A percentile compares a stretch with the other conserved stretches of the same genome.
Evolutionary conservation across 805 yeast species (phyloP).

Genomic region (Pichia manshurica): DNA sequence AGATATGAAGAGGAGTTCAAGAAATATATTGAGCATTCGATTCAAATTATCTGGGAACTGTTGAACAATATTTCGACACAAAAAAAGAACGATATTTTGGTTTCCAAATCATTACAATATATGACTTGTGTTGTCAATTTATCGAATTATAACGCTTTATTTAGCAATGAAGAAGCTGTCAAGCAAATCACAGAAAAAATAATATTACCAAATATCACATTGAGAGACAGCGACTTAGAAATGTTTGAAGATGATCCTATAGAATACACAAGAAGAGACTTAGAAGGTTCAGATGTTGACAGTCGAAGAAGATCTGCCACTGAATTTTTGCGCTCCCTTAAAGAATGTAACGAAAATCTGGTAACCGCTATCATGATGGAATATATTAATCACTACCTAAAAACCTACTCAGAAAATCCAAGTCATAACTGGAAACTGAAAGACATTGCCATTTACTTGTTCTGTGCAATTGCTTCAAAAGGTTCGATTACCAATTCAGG

Average conservation of each 20-base stretch:
- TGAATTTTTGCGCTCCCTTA: slow-evolving; percentile 81
- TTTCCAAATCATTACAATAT: slow-evolving; percentile 74
- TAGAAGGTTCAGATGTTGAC: slow-evolving; percentile 93
- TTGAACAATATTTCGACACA: slow-evolving; percentile 60
- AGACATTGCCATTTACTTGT: slow-evolving; percentile 80
- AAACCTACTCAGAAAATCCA: slow-evolving; percentile 38
- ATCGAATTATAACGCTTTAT: slow-evolving; percentile 60
- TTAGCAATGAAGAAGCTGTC: slow-evolving; percentile 54
- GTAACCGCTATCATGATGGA: slow-evolving; percentile 71
- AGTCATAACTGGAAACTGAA: slow-evolving; percentile 75
- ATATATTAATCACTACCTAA: slow-evolving; percentile 64
- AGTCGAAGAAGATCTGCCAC: slow-evolving; percentile 91
- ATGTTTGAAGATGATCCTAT: slow-evolving; percentile 96
- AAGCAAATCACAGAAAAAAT: slow-evolving; percentile 76
- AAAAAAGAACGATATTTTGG: slow-evolving; percentile 77
- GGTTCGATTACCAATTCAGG: slow-evolving; percentile 80
- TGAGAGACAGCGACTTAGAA: slow-evolving; percentile 87
- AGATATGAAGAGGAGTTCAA: slow-evolving; percentile 90
- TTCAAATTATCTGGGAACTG: slow-evolving; percentile 76
- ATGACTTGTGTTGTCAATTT: slow-evolving; percentile 75
- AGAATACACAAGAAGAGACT: slow-evolving; percentile 83
- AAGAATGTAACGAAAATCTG: slow-evolving; percentile 65
- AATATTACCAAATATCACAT: slow-evolving; percentile 79
- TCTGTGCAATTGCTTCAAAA: slow-evolving; percentile 85
- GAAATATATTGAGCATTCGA: slow-evolving; percentile 68